These are phyloP conservation scores for Setomelanomma holmii DNA, from an alignment of 2,329 filamentous ascomycete genomes.

Conservation along the genomic window DNA sequence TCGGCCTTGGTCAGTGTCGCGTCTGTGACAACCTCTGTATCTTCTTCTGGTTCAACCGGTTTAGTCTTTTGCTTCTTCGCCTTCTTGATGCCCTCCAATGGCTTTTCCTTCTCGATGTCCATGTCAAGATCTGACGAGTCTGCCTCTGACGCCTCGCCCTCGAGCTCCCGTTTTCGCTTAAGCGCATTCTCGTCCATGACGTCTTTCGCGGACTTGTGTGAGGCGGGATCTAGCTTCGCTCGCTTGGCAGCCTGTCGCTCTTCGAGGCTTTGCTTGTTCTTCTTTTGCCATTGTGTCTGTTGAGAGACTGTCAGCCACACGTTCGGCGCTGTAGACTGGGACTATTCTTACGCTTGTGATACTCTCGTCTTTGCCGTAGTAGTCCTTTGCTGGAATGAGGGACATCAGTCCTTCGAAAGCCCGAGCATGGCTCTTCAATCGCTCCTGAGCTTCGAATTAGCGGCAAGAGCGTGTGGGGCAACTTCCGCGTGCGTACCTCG, in stretches of 20 bases:
- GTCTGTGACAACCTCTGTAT: slow-evolving; percentile 50
- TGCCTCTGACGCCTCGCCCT: slow-evolving; percentile 58
- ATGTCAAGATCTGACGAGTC: slow-evolving; percentile 44
- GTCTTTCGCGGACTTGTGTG: slow-evolving; percentile 89
- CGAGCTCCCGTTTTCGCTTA: slow-evolving; percentile 76
- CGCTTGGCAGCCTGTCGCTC: slow-evolving; percentile 69
- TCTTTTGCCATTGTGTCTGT: slow-evolving; percentile 93
- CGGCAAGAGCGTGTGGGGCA: slow-evolving; percentile 30
- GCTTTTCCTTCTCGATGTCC: slow-evolving; percentile 47
- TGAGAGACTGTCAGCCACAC: slow-evolving; percentile 15
- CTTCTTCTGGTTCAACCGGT: slow-evolving; percentile 21
- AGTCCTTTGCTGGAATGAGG: slow-evolving; percentile 87
- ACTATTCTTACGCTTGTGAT: slow-evolving; percentile 70
- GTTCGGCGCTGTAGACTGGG: slow-evolving; percentile 9
- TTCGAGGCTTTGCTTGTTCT: slow-evolving; percentile 94
- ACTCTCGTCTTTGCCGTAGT: slow-evolving; percentile 78
- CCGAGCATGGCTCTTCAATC: slow-evolving; percentile 66
- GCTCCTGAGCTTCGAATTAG: slow-evolving; percentile 54
- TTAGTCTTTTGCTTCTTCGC: slow-evolving; percentile 55
- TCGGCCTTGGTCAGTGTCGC: slow-evolving; percentile 47
- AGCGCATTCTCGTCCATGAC: slow-evolving; percentile 83
- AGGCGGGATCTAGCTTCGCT: slow-evolving; percentile 90
- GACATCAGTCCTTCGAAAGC: slow-evolving; percentile 88
- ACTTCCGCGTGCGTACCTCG: slow-evolving; percentile 43
- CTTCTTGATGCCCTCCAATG: slow-evolving; percentile 48